Evolutionary conservation across 306 rosid species (phyloP), one percentile per base, ranked within the genome.

Genomic region (barrel medic (Medicago truncatula)): DNA sequence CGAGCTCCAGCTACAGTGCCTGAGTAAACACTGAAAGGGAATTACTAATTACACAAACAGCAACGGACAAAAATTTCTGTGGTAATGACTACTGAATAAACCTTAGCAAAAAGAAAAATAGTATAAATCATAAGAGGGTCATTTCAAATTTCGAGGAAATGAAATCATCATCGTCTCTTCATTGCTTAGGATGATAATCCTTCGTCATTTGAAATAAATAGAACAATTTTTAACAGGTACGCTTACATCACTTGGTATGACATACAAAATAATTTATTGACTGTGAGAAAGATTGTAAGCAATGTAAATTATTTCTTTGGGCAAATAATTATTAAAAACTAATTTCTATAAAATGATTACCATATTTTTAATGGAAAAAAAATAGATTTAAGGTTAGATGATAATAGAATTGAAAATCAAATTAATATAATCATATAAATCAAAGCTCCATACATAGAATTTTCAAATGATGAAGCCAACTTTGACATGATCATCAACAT

Each of bases 1-100:
- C 96, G 92, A 84, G 98, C 97, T 78, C 98, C 99, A 67, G 91
- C 99, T 15, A 95, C 97, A 7, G 97, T 95, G 70, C 99, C 97
- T 58, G 97, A 92, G 85, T 86, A 89, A 71, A 88, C 81, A 18
- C 99, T 95, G 87, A 81, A 76, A 75, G 68, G 75, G 67, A 53
- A 67, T 47, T 64, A 70, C 41, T 34, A 34, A 34, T 34, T 34
- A 34, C 38, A 6, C 38, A 34, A 63, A 73, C 73, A 66, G 44
- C 36, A 65, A 76, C 17, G 8, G 43, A 59, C 67, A 77, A n/a
- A 40, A 17, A 31, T 28, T 49, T 39, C 34, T 12, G 14, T 18
- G 70, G 38, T 28, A 38, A 75, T 40, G 56, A 78, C 67, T 34
- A 71, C 31, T 9, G 67, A 80, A 73, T 60, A 60, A 52, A 34